These are phyloP conservation scores for Scleroderma bovista DNA, from an alignment of 768 basidiomycete species.

Conservation along the genomic window DNA sequence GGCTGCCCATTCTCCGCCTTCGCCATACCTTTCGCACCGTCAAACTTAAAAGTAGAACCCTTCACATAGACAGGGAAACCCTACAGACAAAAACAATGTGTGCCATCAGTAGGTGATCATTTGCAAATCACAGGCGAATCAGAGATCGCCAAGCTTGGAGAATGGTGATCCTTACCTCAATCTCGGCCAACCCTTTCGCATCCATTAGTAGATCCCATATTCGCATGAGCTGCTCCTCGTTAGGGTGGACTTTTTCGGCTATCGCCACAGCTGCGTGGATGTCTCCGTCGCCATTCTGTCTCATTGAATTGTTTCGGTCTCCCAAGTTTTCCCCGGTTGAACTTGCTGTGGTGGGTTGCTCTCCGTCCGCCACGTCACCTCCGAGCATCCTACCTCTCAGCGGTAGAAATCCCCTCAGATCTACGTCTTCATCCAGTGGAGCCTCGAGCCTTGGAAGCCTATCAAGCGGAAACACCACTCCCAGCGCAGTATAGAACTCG, in stretches of 20 bases:
- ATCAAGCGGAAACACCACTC: conserved; percentile 60
- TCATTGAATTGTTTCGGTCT: conserved; percentile 8
- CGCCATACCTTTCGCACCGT: conserved; percentile 3
- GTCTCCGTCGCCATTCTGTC: conserved; percentile 15
- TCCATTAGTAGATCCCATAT: conserved; percentile 81
- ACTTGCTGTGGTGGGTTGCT: conserved; percentile 4
- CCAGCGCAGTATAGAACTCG: conserved; percentile 58
- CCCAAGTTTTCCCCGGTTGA: conserved; percentile 11
- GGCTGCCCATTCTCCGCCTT: not conserved
- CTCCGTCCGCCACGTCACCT: conserved; percentile 11
- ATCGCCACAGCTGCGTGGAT: conserved; percentile 19
- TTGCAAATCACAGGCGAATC: not conserved
- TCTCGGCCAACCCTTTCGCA: conserved; percentile 50
- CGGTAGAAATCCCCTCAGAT: conserved; percentile 84
- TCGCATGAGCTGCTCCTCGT: conserved; percentile 93
- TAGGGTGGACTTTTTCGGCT: conserved; percentile 66
- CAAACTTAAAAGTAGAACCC: conserved; percentile 17
- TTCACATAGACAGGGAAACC: conserved; percentile 21
- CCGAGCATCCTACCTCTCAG: conserved; percentile 56
- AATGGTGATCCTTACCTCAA: conserved; percentile 43
- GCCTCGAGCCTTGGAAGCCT: conserved; percentile 52
- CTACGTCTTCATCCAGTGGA: conserved; percentile 85
- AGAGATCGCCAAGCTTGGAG: not conserved
- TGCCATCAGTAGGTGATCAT: conserved; percentile 10
- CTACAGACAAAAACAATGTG: conserved; percentile 10